Base-by-base conservation (phyloP, 305 asterid species). In the Fraxinus dipetala region DNA sequence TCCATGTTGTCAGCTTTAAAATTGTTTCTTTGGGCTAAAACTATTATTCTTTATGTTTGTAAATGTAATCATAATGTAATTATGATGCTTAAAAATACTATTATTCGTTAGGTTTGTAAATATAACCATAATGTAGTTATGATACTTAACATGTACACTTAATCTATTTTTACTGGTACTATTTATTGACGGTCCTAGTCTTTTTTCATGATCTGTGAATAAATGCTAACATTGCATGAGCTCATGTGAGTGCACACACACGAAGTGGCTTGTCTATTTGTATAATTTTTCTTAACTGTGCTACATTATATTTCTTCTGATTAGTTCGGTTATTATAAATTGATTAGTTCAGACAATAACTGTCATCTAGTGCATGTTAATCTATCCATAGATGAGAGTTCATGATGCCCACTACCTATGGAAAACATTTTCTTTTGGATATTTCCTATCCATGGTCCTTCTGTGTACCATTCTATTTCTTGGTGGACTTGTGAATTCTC, bases 1-100 rank as follows among this genome's bases (percentile, higher is more conserved):
- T 18, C 80, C 26, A 26, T 76, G 74, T 69, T 54, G 43, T n/a
- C 31, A 24, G 54, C 72, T 48, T 13, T 69, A 56, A 82, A 69
- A 22, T 35, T 77, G 6, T 77, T 14, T 70, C 54, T 79, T n/a
- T 38, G 32, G 61, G 48, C 36, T 45, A 40, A 67, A 40, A 40
- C 8, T 34, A 36, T 5, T 63, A 77, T 80, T 72, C 65, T 72
- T 76, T 77, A 38, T 59, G 45, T 38, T 38, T 8, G 45, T 38
- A 8, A 38, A 38, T 38, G 45, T 38, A 38, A 38, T 1, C 11
- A 38, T 38, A 38, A 38, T 38, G 45, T 38, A 38, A 38, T 38
- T 38, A 38, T 38, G 45, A 38, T 38, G 45, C 45, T 38, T 38
- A 38, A 38, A 38, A 38, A 38, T 38, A 38, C 45, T 38, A 8